phyloP scores from a whole-genome alignment of 306 rosid genomes.

The Herpetospermum pedunculosum region DNA sequence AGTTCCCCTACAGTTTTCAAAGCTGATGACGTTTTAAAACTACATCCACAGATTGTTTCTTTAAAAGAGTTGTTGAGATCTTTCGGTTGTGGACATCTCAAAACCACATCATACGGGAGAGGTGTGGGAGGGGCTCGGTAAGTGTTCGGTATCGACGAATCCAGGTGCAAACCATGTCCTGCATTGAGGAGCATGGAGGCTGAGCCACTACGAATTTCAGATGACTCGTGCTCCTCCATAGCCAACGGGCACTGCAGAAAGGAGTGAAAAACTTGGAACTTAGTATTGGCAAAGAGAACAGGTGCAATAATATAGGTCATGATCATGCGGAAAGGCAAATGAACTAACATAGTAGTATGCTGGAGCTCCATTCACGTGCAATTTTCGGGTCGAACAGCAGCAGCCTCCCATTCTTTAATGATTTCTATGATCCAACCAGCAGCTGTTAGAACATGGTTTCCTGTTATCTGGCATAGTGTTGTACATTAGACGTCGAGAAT shows the following conservation, averaged over 20 bases:
- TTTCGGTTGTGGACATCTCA: slow-evolving; percentile 36
- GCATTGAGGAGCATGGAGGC: slow-evolving; percentile 32
- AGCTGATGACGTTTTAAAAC: slow-evolving; percentile 38
- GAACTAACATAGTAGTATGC: slow-evolving; percentile 63
- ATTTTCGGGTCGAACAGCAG: slow-evolving; percentile 75
- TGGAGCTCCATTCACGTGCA: slow-evolving; percentile 59
- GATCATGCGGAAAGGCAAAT: slow-evolving; percentile 14
- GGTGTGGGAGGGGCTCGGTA: slow-evolving; percentile 77
- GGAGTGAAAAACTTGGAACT: not conserved
- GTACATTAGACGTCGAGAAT: not conserved
- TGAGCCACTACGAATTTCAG: slow-evolving; percentile 27
- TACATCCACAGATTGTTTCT: slow-evolving; percentile 38
- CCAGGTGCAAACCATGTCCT: slow-evolving; percentile 40
- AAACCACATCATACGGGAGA: slow-evolving; percentile 54
- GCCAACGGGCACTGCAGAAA: slow-evolving; percentile 50
- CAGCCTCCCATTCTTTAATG: slow-evolving; percentile 67
- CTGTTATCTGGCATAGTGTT: not conserved
- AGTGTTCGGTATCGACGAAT: slow-evolving; percentile 55
- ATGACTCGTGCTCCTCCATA: slow-evolving; percentile 45
- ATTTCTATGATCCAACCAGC: slow-evolving; percentile 17
- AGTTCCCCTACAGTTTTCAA: slow-evolving; percentile 46
- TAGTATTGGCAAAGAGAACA: not conserved
- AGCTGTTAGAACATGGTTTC: not conserved
- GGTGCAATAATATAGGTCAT: not conserved
- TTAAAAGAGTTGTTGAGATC: slow-evolving; percentile 40